Percentiles rank a stretch among this genome's conserved stretches.
Evolutionary conservation across 495 filamentous ascomycete genomes (phyloP).

Genomic region (Penicillium desertorum): DNA sequence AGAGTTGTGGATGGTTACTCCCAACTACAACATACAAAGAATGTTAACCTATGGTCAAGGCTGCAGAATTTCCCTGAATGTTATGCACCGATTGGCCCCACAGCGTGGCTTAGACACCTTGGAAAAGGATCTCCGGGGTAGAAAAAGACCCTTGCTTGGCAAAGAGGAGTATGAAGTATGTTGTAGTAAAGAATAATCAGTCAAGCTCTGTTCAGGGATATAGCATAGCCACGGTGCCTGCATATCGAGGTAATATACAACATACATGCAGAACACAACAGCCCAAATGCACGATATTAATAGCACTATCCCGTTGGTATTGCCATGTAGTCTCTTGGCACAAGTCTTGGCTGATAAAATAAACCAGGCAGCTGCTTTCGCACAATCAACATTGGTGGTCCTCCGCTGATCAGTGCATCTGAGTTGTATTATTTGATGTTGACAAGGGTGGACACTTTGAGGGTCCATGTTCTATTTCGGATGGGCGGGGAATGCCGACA

Average conservation of each 20-base stretch:
- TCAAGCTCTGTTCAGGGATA: neutral
- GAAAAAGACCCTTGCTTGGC: neutral
- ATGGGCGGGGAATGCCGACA: slow-evolving; percentile 2
- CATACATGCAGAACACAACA: neutral
- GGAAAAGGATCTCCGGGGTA: slow-evolving; percentile 6
- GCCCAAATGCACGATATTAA: slow-evolving; percentile 8
- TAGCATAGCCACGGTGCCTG: slow-evolving; percentile 1
- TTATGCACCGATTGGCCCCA: slow-evolving; percentile 15
- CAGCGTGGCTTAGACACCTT: slow-evolving; percentile 23
- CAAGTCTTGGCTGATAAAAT: slow-evolving; percentile 20
- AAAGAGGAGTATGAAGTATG: neutral
- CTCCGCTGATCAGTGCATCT: slow-evolving; percentile 12
- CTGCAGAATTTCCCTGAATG: neutral
- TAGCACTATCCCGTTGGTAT: neutral
- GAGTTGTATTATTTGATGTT: neutral
- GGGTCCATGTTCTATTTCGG: neutral
- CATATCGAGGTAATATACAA: neutral
- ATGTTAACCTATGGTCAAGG: slow-evolving; percentile 9
- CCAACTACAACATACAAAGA: neutral
- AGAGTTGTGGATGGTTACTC: neutral
- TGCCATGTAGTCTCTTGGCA: slow-evolving; percentile 1
- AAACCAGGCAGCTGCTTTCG: slow-evolving; percentile 26
- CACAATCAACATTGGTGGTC: slow-evolving; percentile 17
- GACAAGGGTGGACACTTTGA: neutral
- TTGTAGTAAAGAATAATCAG: neutral